phyloP scores from a whole-genome alignment of 2,329 filamentous ascomycete genomes.

The Colletotrichum orchidophilum region DNA sequence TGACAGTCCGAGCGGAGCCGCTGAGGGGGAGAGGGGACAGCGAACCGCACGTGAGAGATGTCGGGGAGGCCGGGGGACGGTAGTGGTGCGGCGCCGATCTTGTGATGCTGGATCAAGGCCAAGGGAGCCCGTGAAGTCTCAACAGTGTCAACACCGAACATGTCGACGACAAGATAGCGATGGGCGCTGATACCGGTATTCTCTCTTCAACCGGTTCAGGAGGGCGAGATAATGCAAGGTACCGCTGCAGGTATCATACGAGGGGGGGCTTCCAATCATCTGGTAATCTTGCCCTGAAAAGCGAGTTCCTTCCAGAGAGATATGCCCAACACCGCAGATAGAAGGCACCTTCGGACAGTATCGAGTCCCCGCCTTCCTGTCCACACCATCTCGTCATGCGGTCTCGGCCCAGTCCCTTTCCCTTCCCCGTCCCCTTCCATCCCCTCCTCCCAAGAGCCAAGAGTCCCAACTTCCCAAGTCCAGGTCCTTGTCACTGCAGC shows the following conservation, averaged over 20 bases:
- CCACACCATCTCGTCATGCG: slow-evolving; percentile 21
- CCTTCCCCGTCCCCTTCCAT: background rate
- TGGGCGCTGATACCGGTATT: background rate
- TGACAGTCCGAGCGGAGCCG: slow-evolving; percentile 15
- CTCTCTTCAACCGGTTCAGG: background rate
- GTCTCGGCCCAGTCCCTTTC: background rate
- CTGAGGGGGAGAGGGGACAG: background rate
- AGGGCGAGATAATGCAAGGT: background rate
- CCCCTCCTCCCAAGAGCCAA: background rate
- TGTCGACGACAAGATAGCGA: background rate
- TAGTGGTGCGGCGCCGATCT: background rate
- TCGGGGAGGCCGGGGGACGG: background rate
- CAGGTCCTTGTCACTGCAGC: background rate
- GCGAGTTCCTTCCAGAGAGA: background rate
- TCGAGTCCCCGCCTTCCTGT: background rate
- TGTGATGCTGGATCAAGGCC: background rate
- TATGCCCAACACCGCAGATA: background rate
- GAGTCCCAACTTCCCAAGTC: background rate
- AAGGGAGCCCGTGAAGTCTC: background rate
- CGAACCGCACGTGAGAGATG: slow-evolving; percentile 4
- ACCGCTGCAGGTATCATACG: background rate
- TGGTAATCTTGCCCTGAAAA: background rate
- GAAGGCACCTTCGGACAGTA: background rate
- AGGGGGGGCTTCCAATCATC: background rate
- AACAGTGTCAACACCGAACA: background rate